Evolutionary conservation across 495 filamentous ascomycete genomes (phyloP), one percentile per base, ranked within the genome.

Genomic region (Hyphodiscus hymeniophilus): DNA sequence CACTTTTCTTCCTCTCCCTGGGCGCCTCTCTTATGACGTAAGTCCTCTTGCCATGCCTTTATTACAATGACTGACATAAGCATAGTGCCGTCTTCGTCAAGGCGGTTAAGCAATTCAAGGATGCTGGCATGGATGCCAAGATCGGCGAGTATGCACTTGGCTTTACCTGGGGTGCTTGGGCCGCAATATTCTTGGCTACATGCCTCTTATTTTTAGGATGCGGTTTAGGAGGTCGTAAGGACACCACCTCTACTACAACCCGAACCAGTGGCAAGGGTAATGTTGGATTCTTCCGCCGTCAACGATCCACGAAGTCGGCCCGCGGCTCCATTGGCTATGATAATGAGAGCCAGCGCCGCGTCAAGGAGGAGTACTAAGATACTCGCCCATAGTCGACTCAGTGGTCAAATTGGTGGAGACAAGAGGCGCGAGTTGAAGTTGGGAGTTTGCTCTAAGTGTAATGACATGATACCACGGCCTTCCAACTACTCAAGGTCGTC

Each of bases 121-220:
- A 56, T 28, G 74, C 70, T 47, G 75, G 74, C 55, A 75, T 81
- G 36, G 42, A 50, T 30, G 77, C 89, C 18, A 62, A 55, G 7
- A 63, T 95, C 4, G 89, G 89, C 21, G 54, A 64, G 13, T 87
- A 88, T 51, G 81, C 84, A 6, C 90, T 85, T 55, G 89, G 77
- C 22, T 95, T 94, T 67, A 87, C 83, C 66, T 95, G 89, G 89
- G 82, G 82, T 2, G 75, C 86, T 3, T 77, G 81, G 57, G 77
- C 72, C 1, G 81, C 77, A 38, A 73, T 87, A 39, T 66, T 90
- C 50, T 64, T 94, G 42, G 77, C 85, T 13, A 83, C 79, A 11
- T 41, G 89, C 21, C 60, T 89, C 15, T 85, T 90, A 69, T 90
- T 81, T 66, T 39, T 78, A 1, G 75, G 72, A 17, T 71, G 60